phyloP scores from a whole-genome alignment of 768 basidiomycete genomes.

The Leucocoprinus sp. region DNA sequence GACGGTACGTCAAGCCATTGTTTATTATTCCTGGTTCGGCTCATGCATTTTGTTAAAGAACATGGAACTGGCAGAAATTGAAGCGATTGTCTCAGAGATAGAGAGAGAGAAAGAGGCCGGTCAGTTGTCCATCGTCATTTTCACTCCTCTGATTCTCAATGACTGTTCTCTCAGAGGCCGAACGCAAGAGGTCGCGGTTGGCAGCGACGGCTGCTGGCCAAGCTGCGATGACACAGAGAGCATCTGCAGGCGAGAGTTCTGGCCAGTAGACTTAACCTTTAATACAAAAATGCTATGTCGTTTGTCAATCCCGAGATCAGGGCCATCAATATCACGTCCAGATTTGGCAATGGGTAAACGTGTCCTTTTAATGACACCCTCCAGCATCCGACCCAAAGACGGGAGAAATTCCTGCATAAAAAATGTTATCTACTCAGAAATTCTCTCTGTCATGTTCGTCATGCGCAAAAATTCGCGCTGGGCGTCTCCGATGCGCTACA shows the following conservation, averaged over 20 bases:
- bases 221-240: slow-evolving; percentile 74
- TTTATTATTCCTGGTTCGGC: neutral
- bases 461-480: slow-evolving; percentile 99
- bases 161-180: slow-evolving; percentile 62
- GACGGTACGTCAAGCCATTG: slow-evolving; percentile 45
- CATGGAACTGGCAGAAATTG: slow-evolving; percentile 80
- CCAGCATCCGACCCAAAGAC: slow-evolving; percentile 15
- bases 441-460: slow-evolving; percentile 81
- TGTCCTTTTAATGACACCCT: slow-evolving; percentile 20
- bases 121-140: slow-evolving; percentile 25
- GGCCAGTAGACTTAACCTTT: slow-evolving; percentile 16
- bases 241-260: slow-evolving; percentile 27
- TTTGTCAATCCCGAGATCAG: too few relatives aligned
- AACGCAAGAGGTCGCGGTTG: slow-evolving; percentile 83
- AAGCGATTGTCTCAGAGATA: slow-evolving; percentile 85
- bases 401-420: slow-evolving; percentile 39
- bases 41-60: slow-evolving; percentile 40
- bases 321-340: slow-evolving; percentile 12
- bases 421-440: slow-evolving; percentile 84
- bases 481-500: slow-evolving; percentile 67
- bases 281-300: slow-evolving; percentile 6
- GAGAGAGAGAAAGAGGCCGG: slow-evolving; percentile 97
- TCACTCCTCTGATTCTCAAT: neutral
- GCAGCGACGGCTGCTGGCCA: slow-evolving; percentile 90
- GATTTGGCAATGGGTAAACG: slow-evolving; percentile 14